Evolutionary conservation across 1,284 basidiomycete species (phyloP).

Genomic region (Butyriboletus appendiculatus): DNA sequence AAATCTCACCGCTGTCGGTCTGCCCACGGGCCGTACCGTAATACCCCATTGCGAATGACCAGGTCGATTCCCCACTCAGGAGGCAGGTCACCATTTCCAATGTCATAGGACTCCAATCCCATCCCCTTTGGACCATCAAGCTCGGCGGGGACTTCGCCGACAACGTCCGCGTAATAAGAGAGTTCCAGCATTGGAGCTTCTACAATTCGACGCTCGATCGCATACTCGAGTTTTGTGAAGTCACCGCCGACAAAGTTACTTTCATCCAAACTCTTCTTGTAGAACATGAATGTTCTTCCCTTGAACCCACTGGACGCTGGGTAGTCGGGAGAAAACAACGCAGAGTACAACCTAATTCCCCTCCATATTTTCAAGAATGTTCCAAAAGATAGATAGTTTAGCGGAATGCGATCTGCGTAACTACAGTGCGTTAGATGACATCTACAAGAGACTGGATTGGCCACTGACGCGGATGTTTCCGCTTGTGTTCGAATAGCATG

Average conservation of each 20-base stretch:
- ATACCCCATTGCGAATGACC: conserved; percentile 67
- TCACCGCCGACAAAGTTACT: conserved; percentile 55
- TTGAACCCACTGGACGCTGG: conserved; percentile 2
- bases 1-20: conserved; percentile 79
- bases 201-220: conserved; percentile 81
- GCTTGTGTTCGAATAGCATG: conserved; percentile 61
- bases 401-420: conserved; percentile 32
- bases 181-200: conserved; percentile 76
- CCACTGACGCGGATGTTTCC: conserved; percentile 49
- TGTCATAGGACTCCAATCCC: conserved; percentile 55
- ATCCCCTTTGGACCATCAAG: conserved; percentile 37
- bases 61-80: conserved; percentile 93
- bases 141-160: conserved; percentile 58
- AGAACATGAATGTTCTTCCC: conserved; percentile 10
- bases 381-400: conserved; percentile 31
- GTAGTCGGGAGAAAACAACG: conserved; percentile 26
- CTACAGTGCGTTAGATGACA: conserved; percentile 19
- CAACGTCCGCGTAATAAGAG: conserved; percentile 81
- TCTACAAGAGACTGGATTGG: not conserved
- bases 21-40: conserved; percentile 93
- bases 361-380: conserved; percentile 36
- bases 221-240: conserved; percentile 73
- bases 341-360: conserved; percentile 48
- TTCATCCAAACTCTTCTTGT: conserved; percentile 48
- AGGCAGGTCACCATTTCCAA: conserved; percentile 85